These are phyloP conservation scores for Exsudoporus frostii DNA, from an alignment of 768 basidiomycete genomes.

Conservation along the genomic window DNA sequence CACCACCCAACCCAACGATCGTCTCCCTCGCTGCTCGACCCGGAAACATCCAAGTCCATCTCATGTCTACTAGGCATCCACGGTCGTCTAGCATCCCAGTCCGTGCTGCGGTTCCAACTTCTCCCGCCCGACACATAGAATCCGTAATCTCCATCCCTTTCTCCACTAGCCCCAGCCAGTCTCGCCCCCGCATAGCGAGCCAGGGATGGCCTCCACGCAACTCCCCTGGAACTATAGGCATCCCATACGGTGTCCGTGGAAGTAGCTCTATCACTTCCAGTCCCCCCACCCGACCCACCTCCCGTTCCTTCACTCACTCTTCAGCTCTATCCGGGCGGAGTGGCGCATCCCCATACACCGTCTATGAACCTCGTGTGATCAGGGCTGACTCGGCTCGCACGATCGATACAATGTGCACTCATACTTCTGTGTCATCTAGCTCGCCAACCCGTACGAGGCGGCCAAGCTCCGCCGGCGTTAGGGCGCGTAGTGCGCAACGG, in stretches of 20 bases:
- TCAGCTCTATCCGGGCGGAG: slow-evolving; percentile 32
- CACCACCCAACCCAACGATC: not conserved
- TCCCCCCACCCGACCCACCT: slow-evolving; percentile 40
- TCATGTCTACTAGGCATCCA: slow-evolving; percentile 50
- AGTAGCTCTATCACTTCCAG: slow-evolving; percentile 32
- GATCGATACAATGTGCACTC: slow-evolving; percentile 42
- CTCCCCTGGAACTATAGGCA: slow-evolving; percentile 34
- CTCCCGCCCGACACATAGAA: slow-evolving; percentile 59
- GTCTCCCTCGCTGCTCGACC: not conserved
- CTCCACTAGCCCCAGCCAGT: slow-evolving; percentile 33
- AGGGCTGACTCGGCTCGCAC: slow-evolving; percentile 48
- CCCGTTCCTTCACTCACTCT: slow-evolving; percentile 43
- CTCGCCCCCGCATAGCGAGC: slow-evolving; percentile 40
- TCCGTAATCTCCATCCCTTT: slow-evolving; percentile 63
- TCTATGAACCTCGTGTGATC: slow-evolving; percentile 67
- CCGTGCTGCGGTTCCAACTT: slow-evolving; percentile 41
- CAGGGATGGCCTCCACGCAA: slow-evolving; percentile 30
- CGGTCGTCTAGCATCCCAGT: slow-evolving; percentile 70
- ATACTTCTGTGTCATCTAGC: slow-evolving; percentile 36
- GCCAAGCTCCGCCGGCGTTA: slow-evolving; percentile 37
- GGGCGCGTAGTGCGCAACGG: slow-evolving; percentile 21
- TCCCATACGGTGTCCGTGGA: slow-evolving; percentile 39
- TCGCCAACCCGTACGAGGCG: slow-evolving; percentile 50
- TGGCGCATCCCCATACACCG: slow-evolving; percentile 29
- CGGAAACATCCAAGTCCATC: not conserved